These are phyloP conservation scores for Helianthus annuus DNA, from an alignment of 129 eudicot genomes.

Conservation along the genomic window HanXRQr2.0-SUNRISE NC_035445.2:172931477-172931976, in stretches of 20 bases:
- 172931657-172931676: constrained; percentile 3
- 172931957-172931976: neutral
- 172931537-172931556: too few relatives aligned
- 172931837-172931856: neutral
- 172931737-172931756: neutral
- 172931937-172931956: constrained; percentile 5
- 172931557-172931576: neutral
- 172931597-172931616: neutral
- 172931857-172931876: neutral
- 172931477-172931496: neutral
- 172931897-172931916: constrained; percentile 1
- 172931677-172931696: neutral
- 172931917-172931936: neutral
- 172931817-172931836: constrained; percentile 8
- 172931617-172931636: neutral
- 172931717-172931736: neutral
- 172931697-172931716: neutral
- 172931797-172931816: neutral
- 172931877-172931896: constrained; percentile 6
- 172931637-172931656: neutral
- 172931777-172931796: neutral
- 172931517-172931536: too few relatives aligned
- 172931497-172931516: neutral
- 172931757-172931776: neutral
- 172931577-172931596: neutral